Base-by-base conservation (phyloP, 2,329 filamentous ascomycete genomes). In the Fusarium sp. region DNA sequence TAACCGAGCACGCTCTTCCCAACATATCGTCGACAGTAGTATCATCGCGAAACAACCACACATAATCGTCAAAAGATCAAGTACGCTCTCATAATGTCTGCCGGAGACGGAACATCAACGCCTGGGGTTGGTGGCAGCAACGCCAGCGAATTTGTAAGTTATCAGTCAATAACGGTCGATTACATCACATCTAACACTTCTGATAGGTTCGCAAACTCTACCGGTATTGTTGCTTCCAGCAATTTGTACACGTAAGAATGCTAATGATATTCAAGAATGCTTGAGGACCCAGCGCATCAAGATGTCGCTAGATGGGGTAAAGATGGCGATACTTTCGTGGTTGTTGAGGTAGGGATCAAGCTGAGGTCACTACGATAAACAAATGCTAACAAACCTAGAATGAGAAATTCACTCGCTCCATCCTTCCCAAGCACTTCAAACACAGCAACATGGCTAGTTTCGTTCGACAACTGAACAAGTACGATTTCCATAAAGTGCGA, bases 381-480 rank as follows among this genome's bases (percentile, higher is more conserved):
- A 49, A 59, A 63, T 50, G 31, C 65, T 65, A 46, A 69, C n/a
- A 49, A 13, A 16, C 28, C 37, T 78, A 97, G 95, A 97, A 97
- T 80, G 95, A 98, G 79, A 97, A 97, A 80, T 99, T 99, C 77
- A 98, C 96, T 23, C 97, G 97, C 79, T 92, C 92, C 38, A 97
- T 99, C 74, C 88, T 99, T 16, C 96, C 96, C 4, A 97, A 98
- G 78, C 94, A 98, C 76, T 99, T 99, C 85, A 99, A 99, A 81
- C 96, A 98, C 82, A 97, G 93, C 86, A 97, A 97, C 79, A 97
- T 97, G 83, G 94, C 94, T 33, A 97, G 94, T 80, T 97, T 97
- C 77, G 94, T 97, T 61, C 91, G 94, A 49, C 94, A 97, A 79
- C 83, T 97, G 61, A 97, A 97, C 83, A 97, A 97, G 79, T 97